These are phyloP conservation scores for Ustilago xerochloae DNA, from an alignment of 1,284 basidiomycete genomes.

Conservation along the genomic window DNA sequence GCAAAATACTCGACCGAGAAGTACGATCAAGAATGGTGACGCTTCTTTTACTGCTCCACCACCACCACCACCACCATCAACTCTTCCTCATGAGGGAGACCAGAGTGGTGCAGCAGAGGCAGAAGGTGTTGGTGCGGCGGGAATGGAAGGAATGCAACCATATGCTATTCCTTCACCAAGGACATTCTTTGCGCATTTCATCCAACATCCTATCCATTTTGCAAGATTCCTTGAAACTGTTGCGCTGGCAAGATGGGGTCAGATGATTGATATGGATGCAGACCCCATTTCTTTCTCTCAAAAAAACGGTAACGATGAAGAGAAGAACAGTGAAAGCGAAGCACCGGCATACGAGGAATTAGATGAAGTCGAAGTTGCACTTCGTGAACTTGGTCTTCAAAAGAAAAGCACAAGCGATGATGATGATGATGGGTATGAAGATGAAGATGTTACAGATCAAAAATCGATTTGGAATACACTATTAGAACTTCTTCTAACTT, in stretches of 20 bases:
- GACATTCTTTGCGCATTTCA: constrained; percentile 92
- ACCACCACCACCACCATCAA: too few relatives aligned
- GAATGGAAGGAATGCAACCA: constrained; percentile 27
- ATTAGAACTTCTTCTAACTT: constrained; percentile 87
- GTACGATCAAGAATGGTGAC: constrained; percentile 18
- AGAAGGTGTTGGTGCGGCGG: not conserved
- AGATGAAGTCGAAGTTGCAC: constrained; percentile 24
- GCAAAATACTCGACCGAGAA: constrained; percentile 10
- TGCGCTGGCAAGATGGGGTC: constrained; percentile 82
- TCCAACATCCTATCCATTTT: constrained; percentile 86
- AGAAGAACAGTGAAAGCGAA: not conserved
- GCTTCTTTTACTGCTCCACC: constrained; percentile 3
- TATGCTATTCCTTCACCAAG: constrained; percentile 81
- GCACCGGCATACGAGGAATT: constrained; percentile 23
- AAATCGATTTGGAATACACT: constrained; percentile 94
- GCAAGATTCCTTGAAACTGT: constrained; percentile 89
- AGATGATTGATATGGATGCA: constrained; percentile 73
- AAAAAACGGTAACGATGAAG: not conserved
- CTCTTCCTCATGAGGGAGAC: too few relatives aligned
- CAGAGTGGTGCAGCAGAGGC: too few relatives aligned
- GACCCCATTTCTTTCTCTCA: constrained; percentile 4
- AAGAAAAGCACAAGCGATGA: constrained; percentile 16
- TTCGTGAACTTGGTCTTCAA: constrained; percentile 28
- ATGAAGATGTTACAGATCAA: constrained; percentile 78
- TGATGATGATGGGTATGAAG: constrained; percentile 70